Percentiles rank a stretch among this genome's conserved stretches.
These are phyloP conservation scores for Sorghum bicolor DNA, from an alignment of 176 grass and related monocot species.

Conservation along the genomic window Sorghum_bicolor_NCBIv3 NC_012873.2:10438501-10439000, in stretches of 20 bases:
- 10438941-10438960: too few species aligned
- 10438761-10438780: too few species aligned
- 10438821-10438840: not conserved
- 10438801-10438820: too few species aligned
- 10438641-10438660: conserved; percentile 10
- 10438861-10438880: too few species aligned
- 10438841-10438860: too few species aligned
- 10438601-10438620: not conserved
- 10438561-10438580: conserved; percentile 24
- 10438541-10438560: not conserved
- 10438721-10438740: not conserved
- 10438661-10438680: not conserved
- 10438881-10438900: too few species aligned
- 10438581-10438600: conserved; percentile 6
- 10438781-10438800: too few species aligned
- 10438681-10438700: not conserved
- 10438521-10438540: not conserved
- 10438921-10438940: too few species aligned
- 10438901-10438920: too few species aligned
- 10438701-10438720: not conserved
- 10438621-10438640: conserved; percentile 16
- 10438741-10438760: not conserved
- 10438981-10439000: too few species aligned
- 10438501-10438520: not conserved
- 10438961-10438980: too few species aligned